Evolutionary conservation across 257 asterid genomes (phyloP).

Genomic region (Forsythia suspensa): DNA sequence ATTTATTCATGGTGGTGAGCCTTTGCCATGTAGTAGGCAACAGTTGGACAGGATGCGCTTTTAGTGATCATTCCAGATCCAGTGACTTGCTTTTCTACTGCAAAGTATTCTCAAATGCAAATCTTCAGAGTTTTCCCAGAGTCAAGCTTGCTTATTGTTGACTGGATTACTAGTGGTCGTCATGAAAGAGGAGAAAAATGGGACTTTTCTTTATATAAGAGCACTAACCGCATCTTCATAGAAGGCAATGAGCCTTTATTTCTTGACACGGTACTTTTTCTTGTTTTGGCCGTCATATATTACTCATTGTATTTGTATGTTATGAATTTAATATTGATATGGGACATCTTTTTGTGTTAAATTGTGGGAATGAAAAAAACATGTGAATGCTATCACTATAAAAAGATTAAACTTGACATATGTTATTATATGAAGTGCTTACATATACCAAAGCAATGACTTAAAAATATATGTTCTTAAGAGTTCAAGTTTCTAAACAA

Average conservation of each 20-base stretch:
- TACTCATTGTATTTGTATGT: slow-evolving; percentile 1
- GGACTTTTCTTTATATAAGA: slow-evolving; percentile 77
- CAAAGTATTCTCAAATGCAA: slow-evolving; percentile 79
- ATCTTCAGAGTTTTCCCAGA: slow-evolving; percentile 53
- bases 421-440: background rate
- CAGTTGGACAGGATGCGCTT: slow-evolving; percentile 61
- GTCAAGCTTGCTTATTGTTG: slow-evolving; percentile 84
- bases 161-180: slow-evolving; percentile 98
- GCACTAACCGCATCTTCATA: slow-evolving; percentile 65
- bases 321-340: background rate
- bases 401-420: background rate
- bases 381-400: background rate
- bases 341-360: background rate
- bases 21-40: slow-evolving; percentile 66
- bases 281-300: slow-evolving; percentile 11
- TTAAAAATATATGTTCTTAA: background rate
- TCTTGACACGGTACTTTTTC: slow-evolving; percentile 70
- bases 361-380: background rate
- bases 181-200: slow-evolving; percentile 89
- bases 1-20: slow-evolving; percentile 34
- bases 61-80: slow-evolving; percentile 94
- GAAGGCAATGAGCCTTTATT: slow-evolving; percentile 61
- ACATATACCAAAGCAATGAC: background rate
- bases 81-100: slow-evolving; percentile 94
- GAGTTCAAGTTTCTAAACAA: background rate